Conservation (phyloP, 2,329 filamentous ascomycete species). For the Stagonosporopsis rhizophila region DNA sequence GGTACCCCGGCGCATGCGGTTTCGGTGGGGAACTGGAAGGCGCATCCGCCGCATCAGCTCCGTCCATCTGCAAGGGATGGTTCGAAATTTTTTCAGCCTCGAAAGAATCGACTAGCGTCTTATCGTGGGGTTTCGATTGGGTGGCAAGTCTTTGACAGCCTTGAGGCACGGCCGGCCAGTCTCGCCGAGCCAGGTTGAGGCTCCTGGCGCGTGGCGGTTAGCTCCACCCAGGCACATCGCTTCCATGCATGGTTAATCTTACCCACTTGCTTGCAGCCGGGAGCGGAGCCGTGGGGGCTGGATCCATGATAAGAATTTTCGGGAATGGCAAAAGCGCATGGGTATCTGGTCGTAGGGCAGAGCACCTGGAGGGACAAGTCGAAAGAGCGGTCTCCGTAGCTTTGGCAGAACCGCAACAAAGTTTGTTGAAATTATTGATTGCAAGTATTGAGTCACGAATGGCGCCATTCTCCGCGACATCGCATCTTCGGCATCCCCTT, state of each 20-base stretch:
- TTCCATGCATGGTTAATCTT: slow-evolving; percentile 23
- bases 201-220: slow-evolving; percentile 19
- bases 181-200: slow-evolving; percentile 22
- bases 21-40: slow-evolving; percentile 14
- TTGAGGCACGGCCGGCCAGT: slow-evolving; percentile 11
- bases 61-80: slow-evolving; percentile 15
- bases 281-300: slow-evolving; percentile 21
- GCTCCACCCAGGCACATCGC: slow-evolving; percentile 20
- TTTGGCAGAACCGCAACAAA: slow-evolving; percentile 4
- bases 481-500: slow-evolving; percentile 1
- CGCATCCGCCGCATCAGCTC: slow-evolving; percentile 12
- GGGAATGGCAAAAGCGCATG: slow-evolving; percentile 9
- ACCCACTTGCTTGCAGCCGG: slow-evolving; percentile 17
- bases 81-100: slow-evolving; percentile 19
- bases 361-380: slow-evolving; percentile 3
- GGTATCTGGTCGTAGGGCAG: slow-evolving; percentile 3
- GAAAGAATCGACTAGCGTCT: slow-evolving; percentile 14
- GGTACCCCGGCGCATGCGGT: slow-evolving; percentile 11
- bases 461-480: slow-evolving; percentile 2
- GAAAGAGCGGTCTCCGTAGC: slow-evolving; percentile 16
- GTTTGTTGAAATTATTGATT: slow-evolving; percentile 1
- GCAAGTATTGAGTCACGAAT: slow-evolving; percentile 1
- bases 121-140: slow-evolving; percentile 19
- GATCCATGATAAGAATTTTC: slow-evolving; percentile 20
- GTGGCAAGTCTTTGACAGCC: slow-evolving; percentile 6